These are phyloP conservation scores for Eremothecium gossypii DNA, from an alignment of 1,139 yeast species.

Conservation along the genomic window DNA sequence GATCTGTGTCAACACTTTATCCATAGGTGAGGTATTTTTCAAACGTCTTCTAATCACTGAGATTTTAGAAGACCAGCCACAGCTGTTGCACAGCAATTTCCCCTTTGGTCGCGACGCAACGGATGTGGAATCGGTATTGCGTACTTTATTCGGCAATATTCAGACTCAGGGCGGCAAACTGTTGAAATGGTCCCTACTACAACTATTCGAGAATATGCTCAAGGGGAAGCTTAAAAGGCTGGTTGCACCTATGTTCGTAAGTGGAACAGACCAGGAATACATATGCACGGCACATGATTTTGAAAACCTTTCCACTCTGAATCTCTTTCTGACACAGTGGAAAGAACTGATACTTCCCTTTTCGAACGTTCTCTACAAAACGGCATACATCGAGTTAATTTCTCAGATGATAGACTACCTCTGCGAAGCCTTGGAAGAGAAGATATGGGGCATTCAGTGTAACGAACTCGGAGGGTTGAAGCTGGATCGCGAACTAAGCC, in stretches of 20 bases:
- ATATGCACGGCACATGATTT: slow-evolving; percentile 28
- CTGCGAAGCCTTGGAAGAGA: slow-evolving; percentile 53
- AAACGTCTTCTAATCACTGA: slow-evolving; percentile 24
- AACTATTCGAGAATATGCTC: slow-evolving; percentile 22
- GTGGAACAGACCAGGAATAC: slow-evolving; percentile 19
- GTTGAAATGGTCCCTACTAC: slow-evolving; percentile 23
- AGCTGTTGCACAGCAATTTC: slow-evolving; percentile 35
- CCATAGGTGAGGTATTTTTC: slow-evolving; percentile 16
- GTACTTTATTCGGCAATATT: slow-evolving; percentile 16
- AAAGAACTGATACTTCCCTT: slow-evolving; percentile 55
- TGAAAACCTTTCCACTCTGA: slow-evolving; percentile 31
- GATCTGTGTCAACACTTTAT: slow-evolving; percentile 26
- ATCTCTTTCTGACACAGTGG: slow-evolving; percentile 57
- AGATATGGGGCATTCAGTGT: slow-evolving; percentile 57
- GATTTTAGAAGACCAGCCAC: slow-evolving; percentile 25
- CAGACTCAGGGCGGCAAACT: slow-evolving; percentile 21
- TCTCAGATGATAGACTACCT: slow-evolving; percentile 41
- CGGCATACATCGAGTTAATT: slow-evolving; percentile 42
- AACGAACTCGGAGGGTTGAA: slow-evolving; percentile 80
- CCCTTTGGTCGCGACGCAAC: slow-evolving; percentile 50
- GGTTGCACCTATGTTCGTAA: slow-evolving; percentile 15
- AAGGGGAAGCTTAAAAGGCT: slow-evolving; percentile 19
- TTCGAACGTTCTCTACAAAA: slow-evolving; percentile 45
- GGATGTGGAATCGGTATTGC: slow-evolving; percentile 36
- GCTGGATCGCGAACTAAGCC: slow-evolving; percentile 73